phyloP scores from a whole-genome alignment of 1,284 basidiomycete genomes.

The Irpex sp. region DNA sequence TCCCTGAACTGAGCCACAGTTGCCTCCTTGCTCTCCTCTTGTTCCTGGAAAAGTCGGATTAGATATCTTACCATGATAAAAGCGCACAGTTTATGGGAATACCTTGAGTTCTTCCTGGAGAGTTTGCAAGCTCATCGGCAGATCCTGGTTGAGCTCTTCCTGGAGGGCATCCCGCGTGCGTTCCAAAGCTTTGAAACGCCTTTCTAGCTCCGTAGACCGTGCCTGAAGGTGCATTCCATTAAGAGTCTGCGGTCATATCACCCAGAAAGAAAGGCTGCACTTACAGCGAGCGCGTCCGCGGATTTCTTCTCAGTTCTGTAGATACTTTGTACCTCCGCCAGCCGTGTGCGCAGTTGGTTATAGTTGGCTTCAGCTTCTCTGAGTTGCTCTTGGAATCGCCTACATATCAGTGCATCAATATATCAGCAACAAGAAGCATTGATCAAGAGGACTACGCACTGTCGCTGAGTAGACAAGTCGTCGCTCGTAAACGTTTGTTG shows the following conservation, averaged over 20 bases:
- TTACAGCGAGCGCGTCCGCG: too few species aligned
- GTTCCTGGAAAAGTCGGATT: constrained; percentile 39
- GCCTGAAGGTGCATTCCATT: constrained; percentile 1
- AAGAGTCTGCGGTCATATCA: not conserved
- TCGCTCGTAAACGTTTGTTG: constrained; percentile 46
- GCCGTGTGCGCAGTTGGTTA: constrained; percentile 1
- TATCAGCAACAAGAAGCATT: not conserved
- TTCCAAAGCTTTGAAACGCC: constrained; percentile 19
- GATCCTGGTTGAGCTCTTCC: constrained; percentile 67
- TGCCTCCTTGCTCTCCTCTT: constrained; percentile 46
- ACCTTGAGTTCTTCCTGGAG: constrained; percentile 58
- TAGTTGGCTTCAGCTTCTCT: constrained; percentile 16
- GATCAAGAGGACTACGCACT: constrained; percentile 21
- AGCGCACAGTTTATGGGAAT: too few species aligned
- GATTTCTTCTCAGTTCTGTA: not conserved
- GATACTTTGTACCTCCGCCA: constrained; percentile 7
- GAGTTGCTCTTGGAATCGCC: constrained; percentile 19
- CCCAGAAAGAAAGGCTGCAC: too few species aligned
- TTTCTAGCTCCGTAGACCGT: not conserved
- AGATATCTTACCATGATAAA: too few species aligned
- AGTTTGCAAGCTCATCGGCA: constrained; percentile 68
- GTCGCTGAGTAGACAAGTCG: constrained; percentile 30
- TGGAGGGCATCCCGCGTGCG: constrained; percentile 36
- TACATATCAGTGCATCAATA: not conserved
- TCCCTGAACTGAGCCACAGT: constrained; percentile 49